Conservation (phyloP, 805 yeast genomes). For the Ogataea sp. region DNA sequence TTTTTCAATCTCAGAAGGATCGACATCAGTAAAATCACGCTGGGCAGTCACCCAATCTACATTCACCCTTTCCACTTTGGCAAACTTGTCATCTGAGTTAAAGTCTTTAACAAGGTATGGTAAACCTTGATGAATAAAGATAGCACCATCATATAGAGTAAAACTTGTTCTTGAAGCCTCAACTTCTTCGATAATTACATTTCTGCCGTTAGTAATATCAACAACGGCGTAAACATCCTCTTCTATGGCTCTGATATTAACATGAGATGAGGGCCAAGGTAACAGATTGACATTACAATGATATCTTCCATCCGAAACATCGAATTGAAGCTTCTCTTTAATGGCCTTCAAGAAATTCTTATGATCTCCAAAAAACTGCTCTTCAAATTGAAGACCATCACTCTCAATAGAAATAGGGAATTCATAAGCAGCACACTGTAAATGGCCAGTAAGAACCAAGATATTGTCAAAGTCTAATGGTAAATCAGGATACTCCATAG, state of each 20-base stretch:
- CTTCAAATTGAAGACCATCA: slow-evolving; percentile 37
- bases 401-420: slow-evolving; percentile 39
- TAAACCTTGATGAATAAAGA: slow-evolving; percentile 87
- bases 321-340: slow-evolving; percentile 31
- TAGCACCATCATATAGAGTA: slow-evolving; percentile 87
- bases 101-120: slow-evolving; percentile 84
- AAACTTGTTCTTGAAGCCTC: slow-evolving; percentile 87
- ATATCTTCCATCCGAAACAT: slow-evolving; percentile 36
- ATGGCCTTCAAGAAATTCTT: slow-evolving; percentile 15
- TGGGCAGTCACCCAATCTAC: slow-evolving; percentile 94
- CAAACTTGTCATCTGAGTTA: slow-evolving; percentile 68
- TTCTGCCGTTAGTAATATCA: slow-evolving; percentile 72
- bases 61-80: slow-evolving; percentile 78
- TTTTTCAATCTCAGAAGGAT: slow-evolving; percentile 66
- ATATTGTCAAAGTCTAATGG: slow-evolving; percentile 54
- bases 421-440: slow-evolving; percentile 94
- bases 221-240: slow-evolving; percentile 82
- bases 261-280: slow-evolving; percentile 76
- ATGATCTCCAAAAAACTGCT: slow-evolving; percentile 44
- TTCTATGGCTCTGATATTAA: slow-evolving; percentile 76
- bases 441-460: slow-evolving; percentile 67
- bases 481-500: slow-evolving; percentile 47
- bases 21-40: slow-evolving; percentile 89
- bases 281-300: slow-evolving; percentile 51
- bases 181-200: slow-evolving; percentile 76